phyloP scores from a whole-genome alignment of 331 rosid genomes.

The Rhamnella rubrinervis region DNA sequence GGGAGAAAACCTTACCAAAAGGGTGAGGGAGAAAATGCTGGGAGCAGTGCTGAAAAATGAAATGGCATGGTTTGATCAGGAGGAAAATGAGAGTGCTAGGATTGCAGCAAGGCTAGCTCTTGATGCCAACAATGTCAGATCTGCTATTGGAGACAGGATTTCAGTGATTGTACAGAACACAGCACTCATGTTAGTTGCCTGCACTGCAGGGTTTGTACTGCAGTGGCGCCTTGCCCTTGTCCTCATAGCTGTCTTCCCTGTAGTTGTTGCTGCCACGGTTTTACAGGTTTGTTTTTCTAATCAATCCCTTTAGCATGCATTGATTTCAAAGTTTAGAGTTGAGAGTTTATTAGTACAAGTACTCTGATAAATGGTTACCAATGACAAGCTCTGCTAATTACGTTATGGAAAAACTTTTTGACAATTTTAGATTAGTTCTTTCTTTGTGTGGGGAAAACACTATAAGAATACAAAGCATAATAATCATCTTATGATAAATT shows the following conservation, averaged over 20 bases:
- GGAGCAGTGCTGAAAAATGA: slow-evolving; percentile 82
- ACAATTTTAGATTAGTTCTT: no score
- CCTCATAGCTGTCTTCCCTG: slow-evolving; percentile 91
- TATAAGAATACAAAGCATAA: no score
- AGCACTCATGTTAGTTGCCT: slow-evolving; percentile 96
- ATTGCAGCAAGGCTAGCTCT: slow-evolving; percentile 91
- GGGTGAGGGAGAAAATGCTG: slow-evolving; percentile 98
- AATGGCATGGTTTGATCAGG: slow-evolving; percentile 99
- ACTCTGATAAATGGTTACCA: no score
- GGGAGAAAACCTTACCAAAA: slow-evolving; percentile 95
- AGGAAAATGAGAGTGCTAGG: slow-evolving; percentile 96
- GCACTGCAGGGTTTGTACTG: slow-evolving; percentile 96
- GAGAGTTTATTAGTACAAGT: background rate
- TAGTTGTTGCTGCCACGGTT: slow-evolving; percentile 98
- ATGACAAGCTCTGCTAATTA: no score
- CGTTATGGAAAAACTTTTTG: no score
- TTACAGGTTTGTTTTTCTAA: slow-evolving; percentile 58
- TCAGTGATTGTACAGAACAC: slow-evolving; percentile 97
- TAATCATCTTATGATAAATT: background rate
- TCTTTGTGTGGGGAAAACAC: no score
- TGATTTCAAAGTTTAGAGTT: background rate
- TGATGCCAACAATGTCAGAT: slow-evolving; percentile 96
- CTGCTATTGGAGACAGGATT: slow-evolving; percentile 98
- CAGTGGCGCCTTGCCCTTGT: slow-evolving; percentile 99
- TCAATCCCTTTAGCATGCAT: background rate